Percentiles rank a stretch among this genome's conserved stretches.
phyloP scores from a whole-genome alignment of 768 basidiomycete species.

The Aureoboletus auriporus region DNA sequence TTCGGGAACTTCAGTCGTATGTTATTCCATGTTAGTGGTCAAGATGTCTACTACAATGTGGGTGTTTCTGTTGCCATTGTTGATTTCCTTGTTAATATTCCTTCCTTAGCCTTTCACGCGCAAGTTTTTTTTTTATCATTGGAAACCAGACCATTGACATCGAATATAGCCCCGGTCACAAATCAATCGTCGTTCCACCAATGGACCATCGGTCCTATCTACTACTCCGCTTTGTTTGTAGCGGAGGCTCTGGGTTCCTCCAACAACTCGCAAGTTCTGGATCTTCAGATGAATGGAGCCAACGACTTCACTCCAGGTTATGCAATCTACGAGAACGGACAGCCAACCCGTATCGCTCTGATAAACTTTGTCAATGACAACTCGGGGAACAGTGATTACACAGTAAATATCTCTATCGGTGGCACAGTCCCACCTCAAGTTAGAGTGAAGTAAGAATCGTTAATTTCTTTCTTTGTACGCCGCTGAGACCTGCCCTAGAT shows the following conservation, averaged over 20 bases:
- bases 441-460: conserved; percentile 45
- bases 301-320: conserved; percentile 54
- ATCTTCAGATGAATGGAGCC: conserved; percentile 51
- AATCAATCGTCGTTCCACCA: conserved; percentile 54
- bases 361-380: conserved; percentile 71
- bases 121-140: conserved; percentile 5
- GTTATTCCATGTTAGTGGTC: conserved; percentile 54
- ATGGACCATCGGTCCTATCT: conserved; percentile 73
- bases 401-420: conserved; percentile 47
- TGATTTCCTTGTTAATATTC: too few species aligned
- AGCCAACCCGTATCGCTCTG: conserved; percentile 56
- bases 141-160: background rate
- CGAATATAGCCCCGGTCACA: conserved; percentile 42
- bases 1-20: conserved; percentile 42
- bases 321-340: conserved; percentile 70
- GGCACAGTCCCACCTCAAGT: conserved; percentile 44
- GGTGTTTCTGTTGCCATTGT: conserved; percentile 10
- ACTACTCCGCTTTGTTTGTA: conserved; percentile 68
- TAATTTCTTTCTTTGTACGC: background rate
- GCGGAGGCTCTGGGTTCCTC: conserved; percentile 69
- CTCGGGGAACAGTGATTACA: conserved; percentile 51
- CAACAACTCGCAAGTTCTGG: conserved; percentile 62
- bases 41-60: conserved; percentile 64
- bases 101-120: conserved; percentile 36
- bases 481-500: conserved; percentile 33